Evolutionary conservation across 495 filamentous ascomycete species (phyloP), one percentile per base, ranked within the genome.

Genomic region (Penicillium goetzii): DNA sequence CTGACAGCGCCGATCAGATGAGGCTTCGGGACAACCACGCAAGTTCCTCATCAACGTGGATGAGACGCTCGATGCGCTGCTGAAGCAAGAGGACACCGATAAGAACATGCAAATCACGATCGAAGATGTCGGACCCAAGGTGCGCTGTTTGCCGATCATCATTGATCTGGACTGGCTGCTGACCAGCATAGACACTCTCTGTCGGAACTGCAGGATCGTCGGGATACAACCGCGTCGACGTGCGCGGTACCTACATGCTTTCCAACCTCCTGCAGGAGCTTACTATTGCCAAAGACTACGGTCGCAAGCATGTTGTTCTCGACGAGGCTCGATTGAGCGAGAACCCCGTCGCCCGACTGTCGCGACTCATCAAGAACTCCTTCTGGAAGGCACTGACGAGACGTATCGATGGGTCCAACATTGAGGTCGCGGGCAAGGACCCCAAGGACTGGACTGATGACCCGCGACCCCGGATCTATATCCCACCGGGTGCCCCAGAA

Each of bases 211-310:
- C 88, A n/a, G 87, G 84, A 36, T 97, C 95, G 28, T 88, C 87
- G 34, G 93, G 92, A n/a, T 85, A 89, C 75, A 91, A 92, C 66
- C 82, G 83, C 57, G 89, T 91, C 67, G 92, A 97, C 63, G 83
- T 99, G 36, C 90, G 94, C 60, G 95, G 95, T 38, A 97, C 90
- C 30, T 99, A 99, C 71, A 92, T 95, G 88, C 85, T 98, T 23
- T 96, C 93, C 23, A 98, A 97, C 70, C 87, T 97, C 8, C 80
- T 97, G 43, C 95, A 99, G 74, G 95, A 98, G 76, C 83, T 99
- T 54, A 92, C 90, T 7, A 85, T 97, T 61, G 95, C 95, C 38
- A 86, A 94, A 78, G 87, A 92, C 67, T 91, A 89, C 71, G 92
- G 92, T 60, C 86, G 90, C 28, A 90, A 92, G 74, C 83, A 89